Evolutionary conservation across 2,329 filamentous ascomycete species (phyloP).

Genomic region (Trichoderma sp.): DNA sequence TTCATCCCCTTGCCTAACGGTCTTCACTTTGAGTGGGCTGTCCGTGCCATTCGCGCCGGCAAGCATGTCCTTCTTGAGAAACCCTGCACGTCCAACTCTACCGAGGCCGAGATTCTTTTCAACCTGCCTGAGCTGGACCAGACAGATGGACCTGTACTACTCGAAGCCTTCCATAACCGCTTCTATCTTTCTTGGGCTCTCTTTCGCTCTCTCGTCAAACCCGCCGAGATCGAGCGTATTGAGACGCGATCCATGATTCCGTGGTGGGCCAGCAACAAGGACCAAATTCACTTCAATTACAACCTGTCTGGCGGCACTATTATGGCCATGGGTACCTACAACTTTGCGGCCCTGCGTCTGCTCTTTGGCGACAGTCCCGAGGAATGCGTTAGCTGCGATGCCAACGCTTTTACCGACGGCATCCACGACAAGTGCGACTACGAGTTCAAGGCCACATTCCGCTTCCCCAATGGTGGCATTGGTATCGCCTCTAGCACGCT

Average conservation of each 20-base stretch:
- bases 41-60: conserved; percentile 44
- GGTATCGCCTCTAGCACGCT: conserved; percentile 34
- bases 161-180: conserved; percentile 53
- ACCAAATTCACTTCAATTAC: conserved; percentile 46
- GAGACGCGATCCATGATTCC: conserved; percentile 33
- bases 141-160: conserved; percentile 42
- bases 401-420: conserved; percentile 28
- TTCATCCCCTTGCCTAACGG: conserved; percentile 49
- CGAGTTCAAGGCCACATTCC: conserved; percentile 37
- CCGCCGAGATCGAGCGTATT: conserved; percentile 38
- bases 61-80: conserved; percentile 39
- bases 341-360: conserved; percentile 37
- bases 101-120: conserved; percentile 43
- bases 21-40: conserved; percentile 47
- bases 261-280: conserved; percentile 30
- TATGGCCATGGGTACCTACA: conserved; percentile 44
- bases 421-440: conserved; percentile 36
- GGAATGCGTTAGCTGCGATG: conserved; percentile 36
- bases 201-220: conserved; percentile 42
- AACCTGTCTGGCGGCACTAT: conserved; percentile 42
- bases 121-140: conserved; percentile 34
- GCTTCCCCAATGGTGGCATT: conserved; percentile 40
- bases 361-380: conserved; percentile 41
- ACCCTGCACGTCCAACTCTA: conserved; percentile 11
- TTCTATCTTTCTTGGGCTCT: conserved; percentile 50